phyloP scores from a whole-genome alignment of 768 basidiomycete species.

The Leucocoprinus sp. region DNA sequence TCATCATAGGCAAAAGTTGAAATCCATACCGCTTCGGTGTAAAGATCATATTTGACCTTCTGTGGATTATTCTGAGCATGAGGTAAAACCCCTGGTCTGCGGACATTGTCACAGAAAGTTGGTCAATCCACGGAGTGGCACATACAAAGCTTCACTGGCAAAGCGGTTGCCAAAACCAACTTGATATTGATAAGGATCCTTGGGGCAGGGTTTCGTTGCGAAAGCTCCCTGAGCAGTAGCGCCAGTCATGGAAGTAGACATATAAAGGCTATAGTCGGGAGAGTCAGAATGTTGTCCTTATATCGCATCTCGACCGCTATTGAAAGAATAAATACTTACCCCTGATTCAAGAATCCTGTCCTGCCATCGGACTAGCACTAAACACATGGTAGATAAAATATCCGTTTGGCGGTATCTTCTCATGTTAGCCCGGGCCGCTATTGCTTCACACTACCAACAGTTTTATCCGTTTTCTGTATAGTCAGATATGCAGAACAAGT shows the following conservation, averaged over 20 bases:
- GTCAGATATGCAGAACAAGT: too few species aligned
- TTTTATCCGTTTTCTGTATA: too few species aligned
- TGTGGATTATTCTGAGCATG: slow-evolving; percentile 55
- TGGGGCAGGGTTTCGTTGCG: slow-evolving; percentile 26
- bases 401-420: too few species aligned
- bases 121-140: slow-evolving; percentile 17
- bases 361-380: too few species aligned
- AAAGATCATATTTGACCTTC: slow-evolving; percentile 54
- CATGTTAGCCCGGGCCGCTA: too few species aligned
- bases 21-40: slow-evolving; percentile 44
- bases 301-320: too few species aligned
- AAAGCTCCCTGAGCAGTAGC: slow-evolving; percentile 34
- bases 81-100: slow-evolving; percentile 51
- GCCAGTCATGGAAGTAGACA: slow-evolving; percentile 23
- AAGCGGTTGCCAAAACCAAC: slow-evolving; percentile 53
- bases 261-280: slow-evolving; percentile 14
- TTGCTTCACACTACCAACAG: too few species aligned
- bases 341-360: too few species aligned
- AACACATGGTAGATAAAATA: too few species aligned
- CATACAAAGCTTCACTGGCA: slow-evolving; percentile 47
- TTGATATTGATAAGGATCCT: slow-evolving; percentile 51
- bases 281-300: background rate
- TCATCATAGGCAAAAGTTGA: slow-evolving; percentile 1
- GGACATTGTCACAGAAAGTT: slow-evolving; percentile 19
- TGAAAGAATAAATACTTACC: too few species aligned